Base-by-base conservation (phyloP, 108 stramenopile genomes). In the Nitzschia sp. region DNA sequence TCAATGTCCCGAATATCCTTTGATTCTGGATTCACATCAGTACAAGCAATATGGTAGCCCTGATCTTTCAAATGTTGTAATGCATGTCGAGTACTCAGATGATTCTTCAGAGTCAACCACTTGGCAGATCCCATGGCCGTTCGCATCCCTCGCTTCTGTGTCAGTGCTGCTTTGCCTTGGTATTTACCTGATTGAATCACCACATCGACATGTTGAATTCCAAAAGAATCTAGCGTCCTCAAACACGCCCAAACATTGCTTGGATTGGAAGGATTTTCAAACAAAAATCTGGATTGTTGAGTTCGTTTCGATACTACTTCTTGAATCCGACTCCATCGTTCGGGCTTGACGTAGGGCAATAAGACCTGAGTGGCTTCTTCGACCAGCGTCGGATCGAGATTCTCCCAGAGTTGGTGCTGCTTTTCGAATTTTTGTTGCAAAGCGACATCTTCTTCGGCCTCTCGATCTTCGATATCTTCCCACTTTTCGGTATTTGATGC, bases 221-320 rank as follows among this genome's bases (percentile, higher is more conserved):
- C 88, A 76, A 92, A 93, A 32, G 81, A 83, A 69, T 98, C 97
- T 9, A 98, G 29, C 1, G 97, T 96, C 1, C 97, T 76, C 2
- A 98, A 69, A 67, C 96, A 96, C 4, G 97, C 97, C 86, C 92
- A 98, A 0, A 95, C 93, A 72, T 98, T 98, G 64, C 85, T 86
- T 1, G 97, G 96, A 63, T 98, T 98, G 48, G 77, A 36, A 1
- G 96, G 96, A 75, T 96, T 96, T 75, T 98, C 97, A 79, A 92
- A 98, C n/a, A 95, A 55, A 62, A 95, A 90, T 48, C 75, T 60
- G 0, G 76, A 69, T 33, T 88, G 81, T 60, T 59, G 53, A 0
- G 92, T 93, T 23, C 92, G 65, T 59, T 85, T 66, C 19, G 29
- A 17, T 71, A 90, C 58, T 1, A 93, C 80, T 17, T 69, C 36